Conservation (phyloP, 805 yeast genomes). For the Kluyveromyces nonfermentans region DNA sequence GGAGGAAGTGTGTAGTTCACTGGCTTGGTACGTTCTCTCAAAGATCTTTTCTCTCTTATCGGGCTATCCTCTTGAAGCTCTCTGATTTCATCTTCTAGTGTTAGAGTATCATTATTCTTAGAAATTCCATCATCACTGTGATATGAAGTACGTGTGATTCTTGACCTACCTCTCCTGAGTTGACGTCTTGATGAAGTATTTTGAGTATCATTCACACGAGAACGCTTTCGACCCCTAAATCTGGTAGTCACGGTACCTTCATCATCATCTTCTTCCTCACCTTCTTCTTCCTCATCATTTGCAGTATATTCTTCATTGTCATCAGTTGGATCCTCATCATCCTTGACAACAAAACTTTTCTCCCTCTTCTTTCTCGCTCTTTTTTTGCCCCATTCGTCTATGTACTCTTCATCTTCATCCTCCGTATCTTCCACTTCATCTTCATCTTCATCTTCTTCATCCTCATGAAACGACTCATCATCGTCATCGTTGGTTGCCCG, state of each 20-base stretch:
- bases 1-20: conserved; percentile 81
- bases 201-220: neutral
- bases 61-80: conserved; percentile 57
- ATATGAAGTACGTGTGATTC: conserved; percentile 9
- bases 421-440: conserved; percentile 29
- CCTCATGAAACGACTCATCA: conserved; percentile 29
- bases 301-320: neutral
- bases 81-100: conserved; percentile 54
- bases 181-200: conserved; percentile 10
- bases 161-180: conserved; percentile 17
- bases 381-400: conserved; percentile 7
- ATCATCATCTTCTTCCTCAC: conserved; percentile 23
- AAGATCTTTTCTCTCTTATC: conserved; percentile 39
- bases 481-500: conserved; percentile 5
- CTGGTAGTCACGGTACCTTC: conserved; percentile 9
- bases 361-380: conserved; percentile 11
- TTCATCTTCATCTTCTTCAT: conserved; percentile 26
- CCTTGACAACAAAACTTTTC: conserved; percentile 19
- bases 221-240: conserved; percentile 8
- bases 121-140: conserved; percentile 24
- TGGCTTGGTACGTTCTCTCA: conserved; percentile 61
- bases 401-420: conserved; percentile 20
- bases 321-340: conserved; percentile 8
- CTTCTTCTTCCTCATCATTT: conserved; percentile 11
- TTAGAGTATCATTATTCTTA: conserved; percentile 20